Base-by-base conservation (phyloP, 2,329 filamentous ascomycete genomes). In the Botrytis cinerea region DNA sequence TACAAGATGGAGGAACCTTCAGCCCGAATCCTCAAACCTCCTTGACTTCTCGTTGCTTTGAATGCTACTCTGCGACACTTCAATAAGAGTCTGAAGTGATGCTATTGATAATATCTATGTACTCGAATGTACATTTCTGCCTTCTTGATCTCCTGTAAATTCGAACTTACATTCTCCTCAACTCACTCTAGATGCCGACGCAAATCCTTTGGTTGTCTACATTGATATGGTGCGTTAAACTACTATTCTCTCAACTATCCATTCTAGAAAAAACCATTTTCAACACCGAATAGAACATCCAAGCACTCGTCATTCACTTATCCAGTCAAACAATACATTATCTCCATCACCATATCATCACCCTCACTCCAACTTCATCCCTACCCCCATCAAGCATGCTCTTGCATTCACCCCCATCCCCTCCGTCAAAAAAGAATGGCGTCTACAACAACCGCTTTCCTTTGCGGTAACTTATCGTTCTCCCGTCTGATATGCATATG, bases 1-100 rank as follows among this genome's bases (percentile, higher is more conserved):
- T 25, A 35, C 20, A 60, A 6, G 18, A 40, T 61, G 16, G 22
- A 25, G 59, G 12, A 1, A 57, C 6, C 6, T 57, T 28, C 14
- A 9, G 2, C 6, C 2, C 1, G n/a, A 28, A 8, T 9, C 18
- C 14, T 57, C 3, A 0, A 14, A 0, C 16, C 8, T 28, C n/a
- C 5, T 6, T 9, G 14, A 18, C 8, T 9, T 18, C n/a, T 57
- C 51, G 28, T 57, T 9, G 14, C 6, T 28, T 28, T 8, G n/a
- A 3, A 2, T 28, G 14, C n/a, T 57, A 28, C 51, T 28, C 14
- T 57, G 14, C 1, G 14, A 28, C 6, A 6, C 3, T 18, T 8
- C n/a, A n/a, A 28, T 8, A 28, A 28, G 1, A 14, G n/a, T 28
- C n/a, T 57, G n/a, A 57, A 57, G n/a, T 18, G 18, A 2, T 0